Conservation (phyloP, 1,284 basidiomycete genomes). For the Acaromyces ingoldii region DNA sequence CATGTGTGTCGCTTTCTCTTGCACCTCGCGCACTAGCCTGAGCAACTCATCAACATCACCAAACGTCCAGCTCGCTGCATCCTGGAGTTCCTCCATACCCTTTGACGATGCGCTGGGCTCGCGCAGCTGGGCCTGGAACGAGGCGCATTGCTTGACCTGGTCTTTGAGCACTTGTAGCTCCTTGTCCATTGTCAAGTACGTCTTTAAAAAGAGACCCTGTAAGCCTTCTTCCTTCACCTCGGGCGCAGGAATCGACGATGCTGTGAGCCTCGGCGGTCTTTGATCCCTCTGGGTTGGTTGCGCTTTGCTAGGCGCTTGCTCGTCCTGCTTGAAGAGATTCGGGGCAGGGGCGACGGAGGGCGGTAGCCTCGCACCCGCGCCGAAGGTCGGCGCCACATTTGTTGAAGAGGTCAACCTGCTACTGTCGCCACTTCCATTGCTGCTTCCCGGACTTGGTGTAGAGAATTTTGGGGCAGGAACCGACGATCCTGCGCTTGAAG, state of each 20-base stretch:
- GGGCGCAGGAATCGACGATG: constrained; percentile 6
- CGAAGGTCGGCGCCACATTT: neutral
- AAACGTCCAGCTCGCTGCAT: constrained; percentile 48
- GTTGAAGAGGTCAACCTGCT: constrained; percentile 3
- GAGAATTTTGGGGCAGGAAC: too few species aligned
- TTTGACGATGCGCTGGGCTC: constrained; percentile 21
- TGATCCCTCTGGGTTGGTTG: constrained; percentile 13
- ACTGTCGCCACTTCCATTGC: too few species aligned
- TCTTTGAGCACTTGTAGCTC: constrained; percentile 45
- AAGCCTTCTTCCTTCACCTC: constrained; percentile 42
- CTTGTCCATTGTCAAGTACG: constrained; percentile 51
- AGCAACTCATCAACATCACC: constrained; percentile 49
- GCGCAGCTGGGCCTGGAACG: constrained; percentile 49
- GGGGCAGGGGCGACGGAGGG: constrained; percentile 1
- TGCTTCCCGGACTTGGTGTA: too few species aligned
- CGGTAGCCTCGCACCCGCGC: constrained; percentile 7
- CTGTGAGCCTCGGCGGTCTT: constrained; percentile 16
- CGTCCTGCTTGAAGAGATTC: constrained; percentile 1
- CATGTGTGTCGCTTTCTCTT: constrained; percentile 32
- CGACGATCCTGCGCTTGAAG: too few species aligned
- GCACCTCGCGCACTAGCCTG: constrained; percentile 14
- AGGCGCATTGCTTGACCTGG: constrained; percentile 20
- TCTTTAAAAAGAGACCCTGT: constrained; percentile 42
- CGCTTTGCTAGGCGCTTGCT: neutral
- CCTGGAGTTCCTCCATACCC: constrained; percentile 25